These are phyloP conservation scores for Barnettozyma pratensis DNA, from an alignment of 805 yeast genomes.

Conservation along the genomic window DNA sequence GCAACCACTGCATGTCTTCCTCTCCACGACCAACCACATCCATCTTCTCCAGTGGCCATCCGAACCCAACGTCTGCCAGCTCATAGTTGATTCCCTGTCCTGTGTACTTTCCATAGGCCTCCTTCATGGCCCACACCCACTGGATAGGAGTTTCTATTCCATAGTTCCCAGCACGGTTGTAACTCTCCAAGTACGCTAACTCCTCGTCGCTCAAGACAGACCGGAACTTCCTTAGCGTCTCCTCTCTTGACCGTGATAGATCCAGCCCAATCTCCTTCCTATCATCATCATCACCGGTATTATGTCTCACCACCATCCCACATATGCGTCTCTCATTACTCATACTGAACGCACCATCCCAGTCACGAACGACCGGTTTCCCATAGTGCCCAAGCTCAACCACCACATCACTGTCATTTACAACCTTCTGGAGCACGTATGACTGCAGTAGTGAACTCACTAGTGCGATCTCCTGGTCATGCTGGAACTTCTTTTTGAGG, in stretches of 20 bases:
- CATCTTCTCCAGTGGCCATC: conserved; percentile 5
- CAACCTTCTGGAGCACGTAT: conserved; percentile 33
- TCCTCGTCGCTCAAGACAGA: conserved; percentile 40
- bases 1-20: background rate
- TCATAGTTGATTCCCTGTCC: conserved; percentile 55
- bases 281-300: conserved; percentile 19
- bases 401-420: conserved; percentile 18
- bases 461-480: conserved; percentile 35
- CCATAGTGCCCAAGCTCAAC: conserved; percentile 41
- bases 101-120: conserved; percentile 60
- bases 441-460: conserved; percentile 42
- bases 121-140: conserved; percentile 76
- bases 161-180: background rate
- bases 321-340: conserved; percentile 53
- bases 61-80: conserved; percentile 26
- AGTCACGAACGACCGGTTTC: conserved; percentile 43
- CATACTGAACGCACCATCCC: conserved; percentile 44
- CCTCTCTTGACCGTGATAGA: conserved; percentile 34
- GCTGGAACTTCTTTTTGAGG: conserved; percentile 31
- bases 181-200: conserved; percentile 4
- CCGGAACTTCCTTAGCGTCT: conserved; percentile 26
- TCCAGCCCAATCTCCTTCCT: conserved; percentile 36
- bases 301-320: conserved; percentile 34
- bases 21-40: conserved; percentile 4
- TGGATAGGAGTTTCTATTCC: conserved; percentile 36